Evolutionary conservation across 148 eudicot species (phyloP).

Genomic region (Talinum fruticosum): DNA sequence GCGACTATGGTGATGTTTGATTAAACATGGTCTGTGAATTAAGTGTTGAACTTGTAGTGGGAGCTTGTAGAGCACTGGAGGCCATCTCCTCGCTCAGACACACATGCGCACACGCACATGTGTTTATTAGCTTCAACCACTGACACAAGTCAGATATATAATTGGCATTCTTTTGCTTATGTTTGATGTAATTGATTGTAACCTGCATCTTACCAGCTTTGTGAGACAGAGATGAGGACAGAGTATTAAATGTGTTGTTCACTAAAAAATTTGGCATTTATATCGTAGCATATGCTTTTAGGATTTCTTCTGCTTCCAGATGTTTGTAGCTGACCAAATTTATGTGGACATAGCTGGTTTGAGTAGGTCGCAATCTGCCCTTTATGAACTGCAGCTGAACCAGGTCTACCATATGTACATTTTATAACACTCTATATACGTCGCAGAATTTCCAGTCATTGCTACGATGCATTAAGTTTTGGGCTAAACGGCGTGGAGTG

Average conservation of each 20-base stretch:
- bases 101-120: no score
- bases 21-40: no score
- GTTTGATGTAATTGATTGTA: neutral
- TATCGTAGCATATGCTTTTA: neutral
- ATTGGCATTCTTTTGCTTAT: no score
- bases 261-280: neutral
- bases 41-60: no score
- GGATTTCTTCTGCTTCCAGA: no score
- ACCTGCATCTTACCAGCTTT: neutral
- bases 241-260: neutral
- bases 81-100: no score
- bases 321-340: neutral
- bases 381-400: neutral
- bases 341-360: neutral
- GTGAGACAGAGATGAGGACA: neutral
- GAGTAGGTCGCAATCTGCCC: neutral
- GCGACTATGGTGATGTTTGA: no score
- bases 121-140: no score
- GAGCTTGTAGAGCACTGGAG: no score
- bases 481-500: conserved; percentile 69
- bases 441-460: conserved; percentile 51
- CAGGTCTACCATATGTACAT: neutral
- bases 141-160: no score
- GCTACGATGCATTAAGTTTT: conserved; percentile 53
- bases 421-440: conserved; percentile 18